A percentile compares a stretch with the other conserved stretches of the same genome.
phyloP scores from a whole-genome alignment of 2,329 filamentous ascomycete species.

The Hymenoscyphus fructigenus region DNA sequence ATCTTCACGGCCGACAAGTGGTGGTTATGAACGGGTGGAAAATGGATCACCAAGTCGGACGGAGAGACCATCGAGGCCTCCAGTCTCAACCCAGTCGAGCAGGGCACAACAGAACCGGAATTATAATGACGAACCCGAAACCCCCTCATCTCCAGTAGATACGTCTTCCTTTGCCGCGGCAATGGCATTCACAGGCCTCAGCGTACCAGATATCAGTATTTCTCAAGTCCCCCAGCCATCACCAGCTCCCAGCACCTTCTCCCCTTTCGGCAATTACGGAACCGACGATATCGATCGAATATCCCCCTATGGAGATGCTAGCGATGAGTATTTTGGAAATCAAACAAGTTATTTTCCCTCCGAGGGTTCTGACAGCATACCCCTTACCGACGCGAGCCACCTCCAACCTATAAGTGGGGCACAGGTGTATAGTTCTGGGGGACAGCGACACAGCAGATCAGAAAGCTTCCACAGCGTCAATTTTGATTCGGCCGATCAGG shows the following conservation, averaged over 20 bases:
- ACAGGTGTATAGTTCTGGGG: constrained; percentile 36
- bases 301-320: constrained; percentile 30
- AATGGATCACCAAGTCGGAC: background rate
- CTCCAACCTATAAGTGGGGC: constrained; percentile 57
- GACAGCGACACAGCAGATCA: constrained; percentile 48
- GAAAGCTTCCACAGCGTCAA: constrained; percentile 52
- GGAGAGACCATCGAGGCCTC: constrained; percentile 1
- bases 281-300: constrained; percentile 28
- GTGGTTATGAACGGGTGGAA: constrained; percentile 22
- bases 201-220: constrained; percentile 35
- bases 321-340: constrained; percentile 20
- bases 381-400: constrained; percentile 56
- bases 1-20: constrained; percentile 28
- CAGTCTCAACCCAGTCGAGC: constrained; percentile 3
- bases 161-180: constrained; percentile 35
- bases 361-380: constrained; percentile 56
- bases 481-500: constrained; percentile 43
- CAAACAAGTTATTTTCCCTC: constrained; percentile 37
- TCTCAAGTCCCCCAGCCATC: constrained; percentile 33
- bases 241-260: constrained; percentile 15
- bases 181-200: constrained; percentile 38
- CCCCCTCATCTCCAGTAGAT: constrained; percentile 32
- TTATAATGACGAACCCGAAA: constrained; percentile 25
- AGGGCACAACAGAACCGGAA: constrained; percentile 11
- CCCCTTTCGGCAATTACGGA: constrained; percentile 30